Conservation (phyloP, 2,329 filamentous ascomycete genomes). For the Botryosphaeria dothidea region DNA sequence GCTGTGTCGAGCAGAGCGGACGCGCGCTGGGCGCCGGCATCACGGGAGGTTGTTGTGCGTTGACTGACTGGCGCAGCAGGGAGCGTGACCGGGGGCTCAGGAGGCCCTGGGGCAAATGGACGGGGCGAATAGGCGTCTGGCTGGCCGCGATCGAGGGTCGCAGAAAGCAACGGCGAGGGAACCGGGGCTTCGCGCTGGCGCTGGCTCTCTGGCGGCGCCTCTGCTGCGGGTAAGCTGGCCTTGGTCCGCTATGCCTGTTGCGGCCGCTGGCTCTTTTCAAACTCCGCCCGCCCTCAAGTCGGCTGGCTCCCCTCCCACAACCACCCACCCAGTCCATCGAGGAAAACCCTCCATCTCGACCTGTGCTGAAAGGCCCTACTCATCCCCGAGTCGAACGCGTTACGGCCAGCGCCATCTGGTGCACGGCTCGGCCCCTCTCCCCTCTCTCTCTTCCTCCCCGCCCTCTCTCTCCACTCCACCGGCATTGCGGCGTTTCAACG, state of each 20-base stretch:
- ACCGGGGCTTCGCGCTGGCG: background rate
- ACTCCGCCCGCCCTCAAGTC: conserved; percentile 26
- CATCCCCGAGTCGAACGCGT: conserved; percentile 37
- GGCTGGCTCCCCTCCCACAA: conserved; percentile 24
- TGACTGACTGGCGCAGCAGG: background rate
- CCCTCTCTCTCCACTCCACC: conserved; percentile 24
- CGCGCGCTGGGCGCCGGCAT: background rate
- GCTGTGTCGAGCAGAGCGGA: conserved; percentile 2
- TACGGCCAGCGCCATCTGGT: conserved; percentile 44
- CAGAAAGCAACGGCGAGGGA: background rate
- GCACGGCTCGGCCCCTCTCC: conserved; percentile 36
- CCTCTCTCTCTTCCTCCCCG: conserved; percentile 9
- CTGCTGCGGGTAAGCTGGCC: background rate
- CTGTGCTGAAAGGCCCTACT: conserved; percentile 36
- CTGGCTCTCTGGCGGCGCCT: background rate
- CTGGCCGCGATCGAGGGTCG: background rate
- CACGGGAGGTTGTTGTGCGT: background rate
- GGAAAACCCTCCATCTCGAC: conserved; percentile 27
- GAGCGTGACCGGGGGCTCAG: conserved; percentile 8
- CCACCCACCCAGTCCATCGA: conserved; percentile 23
- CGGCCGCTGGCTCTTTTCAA: conserved; percentile 1
- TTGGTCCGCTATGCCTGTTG: background rate
- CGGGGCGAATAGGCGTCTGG: background rate
- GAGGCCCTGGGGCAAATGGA: background rate
- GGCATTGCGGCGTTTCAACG: conserved; percentile 38